phyloP scores from a whole-genome alignment of 306 rosid species.

The Quercus mongolica region DNA sequence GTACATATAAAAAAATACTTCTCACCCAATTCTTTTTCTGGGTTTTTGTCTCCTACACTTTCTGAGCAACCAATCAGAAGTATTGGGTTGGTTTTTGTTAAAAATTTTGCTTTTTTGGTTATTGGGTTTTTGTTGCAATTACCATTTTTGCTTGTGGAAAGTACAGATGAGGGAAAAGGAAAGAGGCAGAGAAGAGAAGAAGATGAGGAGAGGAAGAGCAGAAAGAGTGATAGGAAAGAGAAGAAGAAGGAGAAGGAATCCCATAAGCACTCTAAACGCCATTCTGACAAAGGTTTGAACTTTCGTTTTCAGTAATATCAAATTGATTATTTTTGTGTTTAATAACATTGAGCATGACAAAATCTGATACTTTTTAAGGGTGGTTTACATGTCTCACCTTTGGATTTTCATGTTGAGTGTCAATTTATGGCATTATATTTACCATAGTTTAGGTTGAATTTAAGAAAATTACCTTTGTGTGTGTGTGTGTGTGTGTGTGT shows the following conservation, averaged over 20 bases:
- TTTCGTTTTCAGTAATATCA: background rate
- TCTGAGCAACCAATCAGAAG: background rate
- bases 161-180: conserved; percentile 55
- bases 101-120: background rate
- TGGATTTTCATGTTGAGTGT: no score
- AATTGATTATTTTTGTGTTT: background rate
- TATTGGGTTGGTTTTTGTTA: background rate
- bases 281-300: conserved; percentile 31
- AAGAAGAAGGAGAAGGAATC: conserved; percentile 61
- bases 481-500: background rate
- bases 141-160: conserved; percentile 11
- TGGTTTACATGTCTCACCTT: no score
- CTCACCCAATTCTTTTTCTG: background rate
- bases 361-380: background rate
- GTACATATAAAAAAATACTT: conserved; percentile 14
- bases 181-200: conserved; percentile 67
- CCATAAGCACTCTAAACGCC: conserved; percentile 54
- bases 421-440: background rate
- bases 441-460: background rate
- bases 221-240: conserved; percentile 63
- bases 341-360: background rate
- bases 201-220: conserved; percentile 50
- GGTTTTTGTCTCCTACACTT: background rate
- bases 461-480: background rate
- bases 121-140: background rate